Percentiles rank a stretch among this genome's conserved stretches.
phyloP scores from a whole-genome alignment of 305 asterid genomes.

The Withania somnifera region DNA sequence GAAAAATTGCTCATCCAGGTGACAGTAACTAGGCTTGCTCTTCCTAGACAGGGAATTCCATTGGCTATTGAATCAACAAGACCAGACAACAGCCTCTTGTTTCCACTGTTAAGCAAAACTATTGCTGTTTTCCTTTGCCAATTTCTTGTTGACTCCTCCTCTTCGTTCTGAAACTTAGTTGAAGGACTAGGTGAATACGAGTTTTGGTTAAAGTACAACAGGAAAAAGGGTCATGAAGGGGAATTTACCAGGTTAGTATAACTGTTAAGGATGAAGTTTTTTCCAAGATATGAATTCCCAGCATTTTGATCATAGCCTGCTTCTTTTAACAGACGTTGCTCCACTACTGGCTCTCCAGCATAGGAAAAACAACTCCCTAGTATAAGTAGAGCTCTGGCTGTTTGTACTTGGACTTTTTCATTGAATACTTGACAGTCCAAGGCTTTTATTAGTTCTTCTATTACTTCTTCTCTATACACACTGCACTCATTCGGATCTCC shows the following conservation, averaged over 20 bases:
- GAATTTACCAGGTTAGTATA: slow-evolving; percentile 22
- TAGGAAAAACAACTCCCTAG: slow-evolving; percentile 69
- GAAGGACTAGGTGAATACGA: neutral
- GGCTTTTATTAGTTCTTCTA: slow-evolving; percentile 51
- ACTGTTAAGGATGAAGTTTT: neutral
- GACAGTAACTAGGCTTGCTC: slow-evolving; percentile 59
- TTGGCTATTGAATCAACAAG: slow-evolving; percentile 50
- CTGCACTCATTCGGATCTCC: slow-evolving; percentile 50
- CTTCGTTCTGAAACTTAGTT: slow-evolving; percentile 30
- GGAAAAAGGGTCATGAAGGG: neutral
- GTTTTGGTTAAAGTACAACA: neutral
- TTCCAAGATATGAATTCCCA: slow-evolving; percentile 12
- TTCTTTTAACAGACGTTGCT: slow-evolving; percentile 51
- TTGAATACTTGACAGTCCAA: slow-evolving; percentile 39
- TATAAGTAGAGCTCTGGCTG: slow-evolving; percentile 48
- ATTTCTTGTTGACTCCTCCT: slow-evolving; percentile 30
- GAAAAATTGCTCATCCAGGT: slow-evolving; percentile 57
- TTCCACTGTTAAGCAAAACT: slow-evolving; percentile 35
- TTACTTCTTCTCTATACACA: slow-evolving; percentile 60
- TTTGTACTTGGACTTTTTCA: slow-evolving; percentile 44
- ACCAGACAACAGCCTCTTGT: slow-evolving; percentile 32
- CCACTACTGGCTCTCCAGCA: slow-evolving; percentile 48
- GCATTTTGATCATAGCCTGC: slow-evolving; percentile 31
- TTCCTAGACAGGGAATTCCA: slow-evolving; percentile 60
- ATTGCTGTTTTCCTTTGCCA: slow-evolving; percentile 50